Percentiles rank a stretch among this genome's conserved stretches.
Evolutionary conservation across 2,329 filamentous ascomycete species (phyloP).

Genomic region (Trichoderma koningiopsis): DNA sequence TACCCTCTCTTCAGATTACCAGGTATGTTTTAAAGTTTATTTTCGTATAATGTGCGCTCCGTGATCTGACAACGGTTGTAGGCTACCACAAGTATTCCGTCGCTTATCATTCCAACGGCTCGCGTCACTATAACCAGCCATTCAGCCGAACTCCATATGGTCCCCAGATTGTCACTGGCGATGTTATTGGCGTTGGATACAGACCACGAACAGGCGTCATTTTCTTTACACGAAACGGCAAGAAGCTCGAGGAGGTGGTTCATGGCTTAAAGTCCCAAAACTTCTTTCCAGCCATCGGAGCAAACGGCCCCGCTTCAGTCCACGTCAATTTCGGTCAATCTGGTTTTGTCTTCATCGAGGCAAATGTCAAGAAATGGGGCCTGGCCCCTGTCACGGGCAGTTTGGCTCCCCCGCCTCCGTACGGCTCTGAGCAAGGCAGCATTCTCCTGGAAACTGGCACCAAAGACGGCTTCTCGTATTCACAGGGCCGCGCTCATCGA

Average conservation of each 20-base stretch:
- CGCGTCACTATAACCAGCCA: constrained; percentile 88
- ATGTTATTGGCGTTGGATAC: constrained; percentile 95
- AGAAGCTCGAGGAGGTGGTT: constrained; percentile 91
- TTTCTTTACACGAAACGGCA: constrained; percentile 98
- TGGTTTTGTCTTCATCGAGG: constrained; percentile 98
- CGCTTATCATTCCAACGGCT: constrained; percentile 86
- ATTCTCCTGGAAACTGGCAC: constrained; percentile 87
- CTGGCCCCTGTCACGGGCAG: constrained; percentile 94
- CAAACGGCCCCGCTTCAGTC: constrained; percentile 87
- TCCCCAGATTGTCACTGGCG: constrained; percentile 83
- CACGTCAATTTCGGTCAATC: constrained; percentile 98
- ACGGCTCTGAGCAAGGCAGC: constrained; percentile 95
- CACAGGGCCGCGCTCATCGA: constrained; percentile 48
- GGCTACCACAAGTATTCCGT: constrained; percentile 92
- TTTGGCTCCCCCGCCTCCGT: constrained; percentile 90
- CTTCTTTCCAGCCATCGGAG: constrained; percentile 96
- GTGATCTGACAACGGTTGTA: constrained; percentile 28
- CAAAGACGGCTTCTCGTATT: constrained; percentile 58
- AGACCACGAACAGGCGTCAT: constrained; percentile 90
- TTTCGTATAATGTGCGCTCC: not conserved
- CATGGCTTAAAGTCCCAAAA: constrained; percentile 94
- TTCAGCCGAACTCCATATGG: constrained; percentile 81
- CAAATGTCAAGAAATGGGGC: constrained; percentile 99
- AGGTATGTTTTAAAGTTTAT: constrained; percentile 58
- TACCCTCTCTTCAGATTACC: constrained; percentile 94